Percentiles rank a stretch among this genome's conserved stretches.
These are phyloP conservation scores for Torrubiella hemipterigena DNA, from an alignment of 2,329 filamentous ascomycete species.

Conservation along the genomic window DNA sequence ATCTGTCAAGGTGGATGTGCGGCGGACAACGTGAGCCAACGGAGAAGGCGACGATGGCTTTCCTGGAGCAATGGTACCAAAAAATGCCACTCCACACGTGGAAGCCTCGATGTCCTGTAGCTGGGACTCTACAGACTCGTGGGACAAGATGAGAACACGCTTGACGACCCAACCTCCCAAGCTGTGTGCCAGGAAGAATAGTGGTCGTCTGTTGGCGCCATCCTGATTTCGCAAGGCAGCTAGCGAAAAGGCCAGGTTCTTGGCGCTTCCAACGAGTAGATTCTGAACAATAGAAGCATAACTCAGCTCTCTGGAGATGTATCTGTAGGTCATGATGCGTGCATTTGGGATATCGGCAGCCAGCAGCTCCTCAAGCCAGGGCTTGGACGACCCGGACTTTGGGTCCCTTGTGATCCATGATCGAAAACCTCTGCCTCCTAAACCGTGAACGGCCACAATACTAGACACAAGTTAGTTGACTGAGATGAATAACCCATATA, in stretches of 20 bases:
- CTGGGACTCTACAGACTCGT: slow-evolving; percentile 11
- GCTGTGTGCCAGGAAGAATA: slow-evolving; percentile 16
- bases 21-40: slow-evolving; percentile 13
- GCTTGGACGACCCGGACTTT: slow-evolving; percentile 9
- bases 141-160: slow-evolving; percentile 15
- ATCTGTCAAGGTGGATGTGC: slow-evolving; percentile 10
- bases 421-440: slow-evolving; percentile 13
- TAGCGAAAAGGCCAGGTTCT: slow-evolving; percentile 12
- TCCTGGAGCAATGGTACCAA: slow-evolving; percentile 13
- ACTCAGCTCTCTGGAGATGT: slow-evolving; percentile 11
- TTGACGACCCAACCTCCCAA: slow-evolving; percentile 17
- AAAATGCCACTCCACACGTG: slow-evolving; percentile 15
- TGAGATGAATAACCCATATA: no score
- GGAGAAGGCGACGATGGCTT: slow-evolving; percentile 12
- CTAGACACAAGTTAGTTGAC: slow-evolving; percentile 7
- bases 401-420: slow-evolving; percentile 13
- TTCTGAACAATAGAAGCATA: slow-evolving; percentile 13
- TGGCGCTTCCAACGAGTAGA: slow-evolving; percentile 13
- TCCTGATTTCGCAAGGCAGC: slow-evolving; percentile 9
- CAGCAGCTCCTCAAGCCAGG: slow-evolving; percentile 14
- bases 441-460: slow-evolving; percentile 16
- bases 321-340: slow-evolving; percentile 15
- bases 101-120: slow-evolving; percentile 13
- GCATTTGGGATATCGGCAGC: slow-evolving; percentile 13
- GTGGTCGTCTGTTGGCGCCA: slow-evolving; percentile 10